These are phyloP conservation scores for Rhizophagus sp. DNA, from an alignment of 192 early-diverging fungal genomes.

Conservation along the genomic window DNA sequence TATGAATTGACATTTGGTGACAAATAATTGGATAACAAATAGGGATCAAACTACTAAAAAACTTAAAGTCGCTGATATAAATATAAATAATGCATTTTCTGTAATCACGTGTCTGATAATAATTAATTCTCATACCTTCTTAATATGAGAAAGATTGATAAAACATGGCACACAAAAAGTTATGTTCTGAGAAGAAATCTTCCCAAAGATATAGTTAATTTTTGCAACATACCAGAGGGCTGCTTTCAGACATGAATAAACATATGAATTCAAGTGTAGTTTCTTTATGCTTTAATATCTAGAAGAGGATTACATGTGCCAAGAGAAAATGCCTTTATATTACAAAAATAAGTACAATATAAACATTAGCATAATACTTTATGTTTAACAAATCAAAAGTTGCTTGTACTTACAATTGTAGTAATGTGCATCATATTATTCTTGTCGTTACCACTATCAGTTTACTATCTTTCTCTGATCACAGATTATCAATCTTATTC, in stretches of 20 bases:
- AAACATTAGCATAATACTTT: too few species aligned
- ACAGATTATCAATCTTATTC: neutral
- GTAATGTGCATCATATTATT: neutral
- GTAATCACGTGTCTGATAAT: too few species aligned
- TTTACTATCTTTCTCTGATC: too few species aligned
- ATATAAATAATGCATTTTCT: too few species aligned
- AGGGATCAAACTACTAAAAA: too few species aligned
- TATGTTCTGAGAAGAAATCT: too few species aligned
- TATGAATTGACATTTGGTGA: too few species aligned
- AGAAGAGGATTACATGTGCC: conserved; percentile 7
- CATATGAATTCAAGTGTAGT: conserved; percentile 4
- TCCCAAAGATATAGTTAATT: neutral
- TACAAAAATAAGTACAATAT: conserved; percentile 11
- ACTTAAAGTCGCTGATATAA: too few species aligned
- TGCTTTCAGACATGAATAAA: neutral
- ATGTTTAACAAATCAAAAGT: neutral
- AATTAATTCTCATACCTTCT: too few species aligned
- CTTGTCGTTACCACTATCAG: neutral
- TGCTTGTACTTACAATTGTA: conserved; percentile 9
- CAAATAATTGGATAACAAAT: too few species aligned
- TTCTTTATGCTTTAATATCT: conserved; percentile 2
- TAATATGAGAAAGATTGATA: too few species aligned
- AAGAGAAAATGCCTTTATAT: conserved; percentile 9
- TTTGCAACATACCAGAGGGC: neutral
- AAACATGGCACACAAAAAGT: too few species aligned